Base-by-base conservation (phyloP, 2,329 filamentous ascomycete species). In the Alternaria panax region DNA sequence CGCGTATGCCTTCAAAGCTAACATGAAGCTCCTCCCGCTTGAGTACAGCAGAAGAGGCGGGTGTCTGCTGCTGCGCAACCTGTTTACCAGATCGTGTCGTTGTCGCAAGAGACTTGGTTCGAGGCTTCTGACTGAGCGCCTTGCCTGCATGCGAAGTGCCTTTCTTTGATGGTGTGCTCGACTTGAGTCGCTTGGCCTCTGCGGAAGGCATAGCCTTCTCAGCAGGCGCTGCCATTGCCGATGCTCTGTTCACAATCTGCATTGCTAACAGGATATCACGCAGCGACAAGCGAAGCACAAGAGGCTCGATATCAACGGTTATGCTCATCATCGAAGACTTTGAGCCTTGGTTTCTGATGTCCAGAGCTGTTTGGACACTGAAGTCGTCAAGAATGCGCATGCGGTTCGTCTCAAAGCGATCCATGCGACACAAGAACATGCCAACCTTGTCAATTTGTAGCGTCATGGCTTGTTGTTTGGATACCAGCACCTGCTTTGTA, bases 381-480 rank as follows among this genome's bases (percentile, higher is more conserved):
- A 99, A 99, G 78, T 99, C 93, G 74, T 99, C 96, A 30, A 99
- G 87, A 62, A 99, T 97, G 18, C 95, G 89, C 46, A 99, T 84
- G 36, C 92, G 88, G 40, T 90, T 93, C 4, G 91, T 93, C 68
- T 99, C 94, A 68, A 98, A 98, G 64, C 89, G 92, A 78, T 99
- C 96, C 95, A 99, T 99, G 12, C 95, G 91, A 75, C 96, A 99
- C 30, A 99, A 80, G 77, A 97, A 99, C 95, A 99, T 99, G 68
- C 95, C 95, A 53, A 98, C 87, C 73, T 98, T 90, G 7, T 92
- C 93, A 3, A 99, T 88, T 74, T 99, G 94, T 73, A 99, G 86
- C 1, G 95, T 97, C 68, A 96, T 86, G 8, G 94, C 92, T 80
- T 98, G 92, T 76, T 99, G 96, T 70, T 96, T 91, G 2, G 94